Conservation (phyloP, 1,284 basidiomycete genomes). For the Ceratobasidium sp. region DNA sequence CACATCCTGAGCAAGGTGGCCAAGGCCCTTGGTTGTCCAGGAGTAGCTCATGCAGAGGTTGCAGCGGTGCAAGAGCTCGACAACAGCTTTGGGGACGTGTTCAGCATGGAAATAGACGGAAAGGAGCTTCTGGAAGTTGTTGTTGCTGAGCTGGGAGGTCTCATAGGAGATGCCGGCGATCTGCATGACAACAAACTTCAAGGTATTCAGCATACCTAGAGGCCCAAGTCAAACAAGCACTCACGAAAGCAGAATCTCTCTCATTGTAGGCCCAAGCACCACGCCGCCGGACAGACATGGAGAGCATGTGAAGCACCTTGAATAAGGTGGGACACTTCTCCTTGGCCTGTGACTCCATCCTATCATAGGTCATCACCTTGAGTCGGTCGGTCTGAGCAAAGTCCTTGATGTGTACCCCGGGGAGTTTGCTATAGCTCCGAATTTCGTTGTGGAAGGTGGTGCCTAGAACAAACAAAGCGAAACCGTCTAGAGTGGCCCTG, state of each 20-base stretch:
- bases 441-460: no score
- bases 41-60: slow-evolving; percentile 17
- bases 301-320: not conserved
- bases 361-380: no score
- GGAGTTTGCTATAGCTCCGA: no score
- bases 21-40: not conserved
- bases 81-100: not conserved
- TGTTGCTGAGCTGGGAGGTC: slow-evolving; percentile 5
- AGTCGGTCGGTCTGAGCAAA: no score
- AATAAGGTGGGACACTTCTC: no score
- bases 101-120: not conserved
- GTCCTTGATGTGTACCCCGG: no score
- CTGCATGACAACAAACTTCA: slow-evolving; percentile 15
- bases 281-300: not conserved
- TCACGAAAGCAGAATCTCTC: not conserved
- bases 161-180: not conserved
- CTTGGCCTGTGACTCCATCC: no score
- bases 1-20: not conserved
- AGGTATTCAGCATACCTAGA: not conserved
- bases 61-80: not conserved
- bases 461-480: no score
- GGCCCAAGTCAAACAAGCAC: not conserved
- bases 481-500: no score
- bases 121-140: slow-evolving; percentile 13
- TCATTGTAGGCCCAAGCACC: not conserved